Base-by-base conservation (phyloP, 768 basidiomycete genomes). In the Lactifluus rugatus region DNA sequence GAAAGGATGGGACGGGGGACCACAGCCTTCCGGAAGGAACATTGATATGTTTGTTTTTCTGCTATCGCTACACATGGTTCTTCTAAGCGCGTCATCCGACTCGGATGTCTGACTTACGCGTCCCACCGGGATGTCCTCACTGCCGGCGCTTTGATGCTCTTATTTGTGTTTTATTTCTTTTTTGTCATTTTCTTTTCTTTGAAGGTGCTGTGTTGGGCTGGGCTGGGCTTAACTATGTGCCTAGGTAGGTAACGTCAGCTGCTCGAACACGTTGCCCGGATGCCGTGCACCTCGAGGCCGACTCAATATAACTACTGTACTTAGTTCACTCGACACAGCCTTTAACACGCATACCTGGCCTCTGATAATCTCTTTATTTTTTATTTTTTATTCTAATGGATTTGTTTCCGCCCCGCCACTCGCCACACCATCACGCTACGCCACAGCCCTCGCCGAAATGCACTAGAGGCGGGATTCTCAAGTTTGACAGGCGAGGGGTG, bases 261-360 rank as follows among this genome's bases (percentile, higher is more conserved):
- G 6, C 5, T 28, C 49, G 54, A 51, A 52, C 59, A 60, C 49
- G 59, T 56, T 60, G 54, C 37, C 44, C 59, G 42, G 21, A 48
- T 56, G 59, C 59, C 44, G 49, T 60, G 54, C 58, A 34, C 59
- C 59, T 56, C 54, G 49, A 56, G 59, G 55, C 47, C 37, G 11
- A 17, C 28, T 31, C 13, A 32, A 25, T 21, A 13, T 9, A 41
- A 2, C 26, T 13, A 23, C 2, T n/a, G 25, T 6, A 41, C 5
- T n/a, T 48, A 3, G 47, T 54, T n/a, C n/a, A n/a, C n/a, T n/a
- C n/a, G n/a, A n/a, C n/a, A 56, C 23, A 14, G 49, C 54, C 46
- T 26, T 13, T 31, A 5, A 10, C 17, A 5, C 44, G 41, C 26
- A 25, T 46, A 21, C 34, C n/a, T 28, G 48, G 19, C 5, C 48